phyloP scores from a whole-genome alignment of 768 basidiomycete genomes.

The Boletus patriciae region DNA sequence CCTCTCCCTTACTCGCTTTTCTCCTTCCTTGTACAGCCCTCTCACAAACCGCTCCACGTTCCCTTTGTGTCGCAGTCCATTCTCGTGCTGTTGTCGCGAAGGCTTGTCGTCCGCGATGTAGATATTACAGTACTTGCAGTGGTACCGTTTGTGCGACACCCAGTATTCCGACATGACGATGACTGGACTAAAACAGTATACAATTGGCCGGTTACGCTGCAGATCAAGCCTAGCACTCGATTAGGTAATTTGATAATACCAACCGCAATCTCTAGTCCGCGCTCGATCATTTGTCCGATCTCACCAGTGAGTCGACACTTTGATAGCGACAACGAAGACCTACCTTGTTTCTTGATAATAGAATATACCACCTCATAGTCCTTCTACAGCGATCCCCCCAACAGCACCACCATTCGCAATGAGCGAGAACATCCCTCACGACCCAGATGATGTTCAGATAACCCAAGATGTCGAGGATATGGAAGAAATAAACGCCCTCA shows the following conservation, averaged over 20 bases:
- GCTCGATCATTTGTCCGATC: background rate
- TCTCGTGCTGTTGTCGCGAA: slow-evolving; percentile 89
- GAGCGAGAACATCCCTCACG: slow-evolving; percentile 1
- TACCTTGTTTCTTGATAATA: background rate
- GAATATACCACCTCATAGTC: background rate
- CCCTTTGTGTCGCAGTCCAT: slow-evolving; percentile 90
- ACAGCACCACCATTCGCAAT: slow-evolving; percentile 6
- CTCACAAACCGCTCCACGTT: slow-evolving; percentile 91
- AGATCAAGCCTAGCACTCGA: background rate
- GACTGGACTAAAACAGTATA: background rate
- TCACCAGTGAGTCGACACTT: slow-evolving; percentile 1
- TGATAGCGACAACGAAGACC: background rate
- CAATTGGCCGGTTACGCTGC: too few species aligned
- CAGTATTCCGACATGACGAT: slow-evolving; percentile 82
- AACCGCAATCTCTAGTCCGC: too few species aligned
- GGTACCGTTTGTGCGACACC: slow-evolving; percentile 91
- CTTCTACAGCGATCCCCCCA: background rate
- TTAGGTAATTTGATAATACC: slow-evolving; percentile 22
- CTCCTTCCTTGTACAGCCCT: slow-evolving; percentile 89
- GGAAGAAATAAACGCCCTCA: slow-evolving; percentile 46
- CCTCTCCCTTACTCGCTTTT: slow-evolving; percentile 79
- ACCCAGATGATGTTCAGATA: slow-evolving; percentile 13
- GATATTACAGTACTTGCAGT: slow-evolving; percentile 96
- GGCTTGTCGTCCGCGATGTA: slow-evolving; percentile 96
- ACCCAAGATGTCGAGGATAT: slow-evolving; percentile 30